Percentiles rank a stretch among this genome's conserved stretches.
These are phyloP conservation scores for Cytidiella melzeri DNA, from an alignment of 768 basidiomycete species.

Conservation along the genomic window DNA sequence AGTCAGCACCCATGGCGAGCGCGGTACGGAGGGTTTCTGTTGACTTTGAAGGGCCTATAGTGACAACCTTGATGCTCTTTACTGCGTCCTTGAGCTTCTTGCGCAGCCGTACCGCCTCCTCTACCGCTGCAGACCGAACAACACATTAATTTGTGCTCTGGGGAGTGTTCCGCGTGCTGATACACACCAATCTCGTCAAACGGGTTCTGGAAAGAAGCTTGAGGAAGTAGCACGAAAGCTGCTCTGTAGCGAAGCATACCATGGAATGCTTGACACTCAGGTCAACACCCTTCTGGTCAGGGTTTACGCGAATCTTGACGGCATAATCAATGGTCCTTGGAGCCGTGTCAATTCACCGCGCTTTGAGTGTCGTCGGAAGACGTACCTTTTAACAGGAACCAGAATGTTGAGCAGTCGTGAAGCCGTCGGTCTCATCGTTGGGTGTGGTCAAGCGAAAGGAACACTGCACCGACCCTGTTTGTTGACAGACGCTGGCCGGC, in stretches of 20 bases:
- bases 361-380: slow-evolving; percentile 1
- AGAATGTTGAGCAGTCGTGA: slow-evolving; percentile 78
- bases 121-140: slow-evolving; percentile 58
- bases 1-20: slow-evolving; percentile 96
- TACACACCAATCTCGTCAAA: slow-evolving; percentile 96
- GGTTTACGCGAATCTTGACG: slow-evolving; percentile 96
- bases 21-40: slow-evolving; percentile 90
- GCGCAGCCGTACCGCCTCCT: slow-evolving; percentile 94
- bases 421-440: slow-evolving; percentile 70
- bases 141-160: background rate
- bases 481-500: background rate
- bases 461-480: background rate
- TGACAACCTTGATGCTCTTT: slow-evolving; percentile 83
- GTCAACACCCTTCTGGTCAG: slow-evolving; percentile 92
- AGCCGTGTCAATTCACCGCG: background rate
- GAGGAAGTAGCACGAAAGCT: no score
- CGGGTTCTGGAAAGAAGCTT: slow-evolving; percentile 64
- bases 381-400: slow-evolving; percentile 88
- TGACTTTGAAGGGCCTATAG: slow-evolving; percentile 91
- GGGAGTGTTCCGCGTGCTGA: background rate
- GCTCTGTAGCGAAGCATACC: slow-evolving; percentile 39
- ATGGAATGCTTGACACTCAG: slow-evolving; percentile 98
- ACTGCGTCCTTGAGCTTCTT: slow-evolving; percentile 73
- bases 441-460: background rate
- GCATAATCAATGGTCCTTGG: slow-evolving; percentile 90